phyloP scores from a whole-genome alignment of 129 eudicot genomes.

The Apium graveolens region DNA sequence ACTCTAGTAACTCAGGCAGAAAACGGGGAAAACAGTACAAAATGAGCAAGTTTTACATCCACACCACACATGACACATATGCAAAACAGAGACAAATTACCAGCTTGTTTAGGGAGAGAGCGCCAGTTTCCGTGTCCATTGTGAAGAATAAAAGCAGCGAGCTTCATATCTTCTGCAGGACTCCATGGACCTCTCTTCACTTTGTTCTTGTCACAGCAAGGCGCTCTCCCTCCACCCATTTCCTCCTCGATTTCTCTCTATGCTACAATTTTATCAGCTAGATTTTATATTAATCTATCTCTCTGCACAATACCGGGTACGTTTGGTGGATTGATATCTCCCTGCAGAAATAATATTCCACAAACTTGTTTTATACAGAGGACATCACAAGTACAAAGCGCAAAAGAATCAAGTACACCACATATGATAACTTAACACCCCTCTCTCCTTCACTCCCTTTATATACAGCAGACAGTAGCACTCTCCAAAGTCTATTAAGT shows the following conservation, averaged over 20 bases:
- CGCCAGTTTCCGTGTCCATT: slow-evolving; percentile 79
- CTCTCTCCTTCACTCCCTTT: background rate
- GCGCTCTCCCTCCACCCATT: slow-evolving; percentile 52
- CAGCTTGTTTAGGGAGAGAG: slow-evolving; percentile 78
- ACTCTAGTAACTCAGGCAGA: too few relatives aligned
- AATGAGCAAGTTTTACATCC: too few relatives aligned
- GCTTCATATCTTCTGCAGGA: slow-evolving; percentile 57
- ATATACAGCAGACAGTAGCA: slow-evolving; percentile 1
- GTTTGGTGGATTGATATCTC: too few relatives aligned
- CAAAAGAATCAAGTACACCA: background rate
- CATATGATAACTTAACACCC: background rate
- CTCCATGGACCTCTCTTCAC: slow-evolving; percentile 86
- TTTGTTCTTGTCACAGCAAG: slow-evolving; percentile 74
- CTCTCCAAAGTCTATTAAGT: background rate
- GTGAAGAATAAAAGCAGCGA: slow-evolving; percentile 46
- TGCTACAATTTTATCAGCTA: background rate
- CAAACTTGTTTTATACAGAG: too few relatives aligned
- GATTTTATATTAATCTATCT: too few relatives aligned
- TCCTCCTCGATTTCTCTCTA: background rate
- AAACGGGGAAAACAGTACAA: too few relatives aligned
- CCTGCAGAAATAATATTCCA: too few relatives aligned
- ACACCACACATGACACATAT: too few relatives aligned
- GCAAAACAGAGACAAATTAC: slow-evolving; percentile 22
- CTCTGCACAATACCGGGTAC: too few relatives aligned
- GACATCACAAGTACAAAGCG: background rate